Base-by-base conservation (phyloP, 2,329 filamentous ascomycete species). In the Fusarium goolgardi region DNA sequence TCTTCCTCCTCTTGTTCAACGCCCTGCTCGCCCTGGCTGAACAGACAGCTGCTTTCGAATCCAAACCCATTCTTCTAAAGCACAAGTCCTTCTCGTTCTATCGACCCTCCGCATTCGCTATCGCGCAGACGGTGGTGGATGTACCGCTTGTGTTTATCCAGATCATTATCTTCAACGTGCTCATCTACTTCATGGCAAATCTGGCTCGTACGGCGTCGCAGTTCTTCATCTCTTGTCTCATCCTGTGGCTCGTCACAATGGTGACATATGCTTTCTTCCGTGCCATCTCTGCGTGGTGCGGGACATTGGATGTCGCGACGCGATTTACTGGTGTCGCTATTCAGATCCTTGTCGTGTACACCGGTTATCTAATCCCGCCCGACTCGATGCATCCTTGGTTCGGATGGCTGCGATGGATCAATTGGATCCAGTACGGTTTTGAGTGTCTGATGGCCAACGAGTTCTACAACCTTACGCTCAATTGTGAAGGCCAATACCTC, bases 181-280 rank as follows among this genome's bases (percentile, higher is more conserved):
- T 90, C 20, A 82, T 94, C 37, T 95, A 94, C 80, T 94, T 94
- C 78, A 90, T 95, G 89, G 86, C 89, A 1, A 88, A 90, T 51
- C 82, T 95, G 3, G 84, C 89, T 54, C 81, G 89, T 29, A 86
- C 87, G 29, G 84, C 90, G 0, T 89, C 87, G 43, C 84, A 90
- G 25, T 91, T 91, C 75, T 91, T 90, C 74, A 88, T 90, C 55
- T 86, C 87, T 70, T 84, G 87, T 62, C 76, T 91, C 1, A 87
- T 91, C 64, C 84, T 87, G 0, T 89, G 87, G 76, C 77, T 84
- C 1, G 82, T 84, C 15, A 88, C 84, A 0, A 82, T 90, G 62
- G 80, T 81, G 20, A 86, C 90, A 77, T 85, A 85, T 11, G 81
- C 84, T 0, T 80, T 90, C 27, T 90, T 89, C 72, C 81, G 88